Evolutionary conservation across 148 eudicot genomes (phyloP), one percentile per base, ranked within the genome.

Genomic region (Spergularia bocconei): DNA sequence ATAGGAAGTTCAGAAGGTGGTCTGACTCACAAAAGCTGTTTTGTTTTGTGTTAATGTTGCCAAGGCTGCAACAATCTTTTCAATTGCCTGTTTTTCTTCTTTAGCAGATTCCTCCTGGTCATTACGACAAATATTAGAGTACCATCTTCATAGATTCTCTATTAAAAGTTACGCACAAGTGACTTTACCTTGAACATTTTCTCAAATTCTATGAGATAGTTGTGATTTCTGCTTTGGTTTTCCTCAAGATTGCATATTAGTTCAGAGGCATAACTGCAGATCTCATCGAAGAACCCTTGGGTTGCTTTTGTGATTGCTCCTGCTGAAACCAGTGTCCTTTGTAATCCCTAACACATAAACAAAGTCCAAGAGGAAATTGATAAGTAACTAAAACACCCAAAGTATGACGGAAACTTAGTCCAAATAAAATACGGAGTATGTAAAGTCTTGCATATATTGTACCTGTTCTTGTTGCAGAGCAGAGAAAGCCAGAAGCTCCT

Each of bases 401-500:
- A 63, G 14, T 11, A 63, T 39, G 36, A 29, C 36, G 16, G 71
- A n/a, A 47, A 63, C 17, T 6, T 56, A n/a, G 13, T 16, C 39
- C 25, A 64, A 38, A 78, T 62, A 56, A 8, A 23, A 50, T 57
- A 69, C 12, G 6, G 6, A 39, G 6, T 39, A 44, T 44, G 48
- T 6, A 29, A 36, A 19, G 41, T 76, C 50, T 17, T 70, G 67
- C 29, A 15, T 23, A 17, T 71, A 1, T 51, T 61, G 63, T 75
- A 91, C 98, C 91, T 91, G 91, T 84, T 87, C 82, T 71, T 89
- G 97, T 81, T 88, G 89, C 82, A 83, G 82, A 67, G 92, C 83
- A 75, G 92, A 89, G 80, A 78, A 75, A 55, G 80, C 84, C 79
- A 93, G 29, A 29, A 89, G 78, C 64, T 83, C 84, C 67, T 73